Base-by-base conservation (phyloP, 352 stramenopile species). In the Phytophthora vignae region DNA sequence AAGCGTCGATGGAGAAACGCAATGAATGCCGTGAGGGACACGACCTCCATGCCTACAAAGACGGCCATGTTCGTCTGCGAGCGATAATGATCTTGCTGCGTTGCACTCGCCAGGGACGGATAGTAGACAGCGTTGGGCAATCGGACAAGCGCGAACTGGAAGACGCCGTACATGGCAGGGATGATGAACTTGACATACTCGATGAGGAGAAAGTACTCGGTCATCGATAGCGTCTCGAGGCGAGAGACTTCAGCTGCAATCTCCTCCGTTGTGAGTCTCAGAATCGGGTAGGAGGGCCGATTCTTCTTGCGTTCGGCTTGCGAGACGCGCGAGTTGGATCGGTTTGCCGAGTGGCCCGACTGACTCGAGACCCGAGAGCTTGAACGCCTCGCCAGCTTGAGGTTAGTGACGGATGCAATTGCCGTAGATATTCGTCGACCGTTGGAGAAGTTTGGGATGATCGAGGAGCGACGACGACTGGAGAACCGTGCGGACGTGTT, bases 151-250 rank as follows among this genome's bases (percentile, higher is more conserved):
- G 64, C 33, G 1, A 56, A 27, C 11, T 74, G 65, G 36, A 76
- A 78, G 15, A 73, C 33, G 10, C 36, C 67, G 42, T 76, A 78
- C 21, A 81, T 56, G 25, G 64, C 48, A 4, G 74, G 70, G n/a
- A 78, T 65, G 11, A 78, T 59, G n/a, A 38, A 70, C 44, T 81
- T 71, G 36, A 81, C 59, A 49, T 78, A 73, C 46, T 81, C 74
- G n/a, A 81, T 29, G 1, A 78, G 56, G 8, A 68, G 48, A 12
- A 76, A 70, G 19, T 74, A 73, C 44, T 81, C 70, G 3, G 55
- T 56, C 40, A 48, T 60, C 33, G 64, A 73, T 33, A 81, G 40
- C 4, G 50, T 67, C 22, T 66, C 48, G 9, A 66, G 48, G 1
- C 59, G 59, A n/a, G 21, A 66, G 4, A 59, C 21, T 40, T 66